Evolutionary conservation across 768 basidiomycete species (phyloP).

Genomic region (Russula foetens): DNA sequence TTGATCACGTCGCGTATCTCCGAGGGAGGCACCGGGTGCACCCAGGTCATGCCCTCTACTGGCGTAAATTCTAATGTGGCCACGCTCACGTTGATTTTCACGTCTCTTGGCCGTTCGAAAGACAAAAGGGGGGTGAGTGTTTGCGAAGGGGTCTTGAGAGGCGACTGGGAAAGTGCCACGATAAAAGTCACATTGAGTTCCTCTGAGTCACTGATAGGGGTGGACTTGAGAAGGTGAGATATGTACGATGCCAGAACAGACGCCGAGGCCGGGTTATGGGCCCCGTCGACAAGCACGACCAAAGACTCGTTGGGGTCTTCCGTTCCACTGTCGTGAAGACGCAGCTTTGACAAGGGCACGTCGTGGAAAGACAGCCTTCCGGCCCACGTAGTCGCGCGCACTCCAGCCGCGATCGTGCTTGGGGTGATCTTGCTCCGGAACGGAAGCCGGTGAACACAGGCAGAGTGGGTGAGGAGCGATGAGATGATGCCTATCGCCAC

Average conservation of each 20-base stretch:
- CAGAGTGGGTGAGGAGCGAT: conserved; percentile 39
- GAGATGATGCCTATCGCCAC: conserved; percentile 58
- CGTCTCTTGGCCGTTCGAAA: conserved; percentile 21
- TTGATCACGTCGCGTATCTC: conserved; percentile 42
- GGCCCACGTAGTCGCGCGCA: conserved; percentile 60
- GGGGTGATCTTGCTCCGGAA: conserved; percentile 36
- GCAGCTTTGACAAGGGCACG: conserved; percentile 22
- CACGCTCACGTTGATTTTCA: conserved; percentile 34
- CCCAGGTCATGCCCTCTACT: conserved; percentile 95
- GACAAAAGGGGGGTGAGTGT: conserved; percentile 64
- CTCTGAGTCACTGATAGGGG: conserved; percentile 15
- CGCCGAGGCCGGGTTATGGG: conserved; percentile 84
- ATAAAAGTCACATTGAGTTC: conserved; percentile 55
- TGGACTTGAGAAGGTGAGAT: conserved; percentile 30
- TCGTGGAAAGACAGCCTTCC: conserved; percentile 74
- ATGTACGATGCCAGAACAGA: conserved; percentile 60
- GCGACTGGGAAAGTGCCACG: conserved; percentile 78
- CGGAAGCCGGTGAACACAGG: conserved; percentile 21
- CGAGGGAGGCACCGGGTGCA: conserved; percentile 48
- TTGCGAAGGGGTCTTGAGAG: conserved; percentile 69
- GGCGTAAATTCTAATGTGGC: conserved; percentile 59
- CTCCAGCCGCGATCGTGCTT: conserved; percentile 45
- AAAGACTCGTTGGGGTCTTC: conserved; percentile 18
- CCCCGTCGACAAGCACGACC: conserved; percentile 77
- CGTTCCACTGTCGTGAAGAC: neutral